A percentile compares a stretch with the other conserved stretches of the same genome.
These are phyloP conservation scores for Aspergillus nidulans DNA, from an alignment of 495 filamentous ascomycete species.

Conservation along the genomic window DNA sequence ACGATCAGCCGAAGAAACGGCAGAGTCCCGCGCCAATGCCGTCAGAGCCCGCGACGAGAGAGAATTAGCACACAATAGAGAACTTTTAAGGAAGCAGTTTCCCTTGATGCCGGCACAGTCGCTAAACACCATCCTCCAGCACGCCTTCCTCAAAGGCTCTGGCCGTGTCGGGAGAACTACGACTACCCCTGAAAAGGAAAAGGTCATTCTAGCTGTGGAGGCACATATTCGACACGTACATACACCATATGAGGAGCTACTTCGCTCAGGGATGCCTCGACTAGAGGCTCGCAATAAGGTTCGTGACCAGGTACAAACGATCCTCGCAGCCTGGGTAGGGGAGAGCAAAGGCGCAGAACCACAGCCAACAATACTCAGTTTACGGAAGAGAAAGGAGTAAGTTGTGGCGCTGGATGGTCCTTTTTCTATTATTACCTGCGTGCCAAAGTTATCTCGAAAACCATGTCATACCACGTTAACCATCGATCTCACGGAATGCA, in stretches of 20 bases:
- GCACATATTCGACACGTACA: conserved; percentile 49
- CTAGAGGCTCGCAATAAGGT: conserved; percentile 25
- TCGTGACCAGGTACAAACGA: conserved; percentile 22
- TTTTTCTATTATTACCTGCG: not conserved
- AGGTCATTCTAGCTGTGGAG: conserved; percentile 42
- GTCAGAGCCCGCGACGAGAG: conserved; percentile 35
- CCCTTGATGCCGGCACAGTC: conserved; percentile 39
- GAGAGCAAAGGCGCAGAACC: not conserved
- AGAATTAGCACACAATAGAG: conserved; percentile 26
- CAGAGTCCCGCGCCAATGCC: conserved; percentile 35
- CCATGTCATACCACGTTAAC: not conserved
- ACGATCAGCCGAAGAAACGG: conserved; percentile 29
- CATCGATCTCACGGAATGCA: not conserved
- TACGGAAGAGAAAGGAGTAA: conserved; percentile 12
- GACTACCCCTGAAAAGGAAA: conserved; percentile 30
- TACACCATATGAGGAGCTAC: conserved; percentile 43
- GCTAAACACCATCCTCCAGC: conserved; percentile 34
- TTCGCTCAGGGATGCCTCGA: conserved; percentile 25
- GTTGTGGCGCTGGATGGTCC: not conserved
- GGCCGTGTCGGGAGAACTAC: conserved; percentile 45
- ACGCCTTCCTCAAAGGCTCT: conserved; percentile 47
- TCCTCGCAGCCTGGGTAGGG: conserved; percentile 33
- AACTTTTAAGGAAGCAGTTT: conserved; percentile 33
- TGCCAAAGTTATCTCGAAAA: not conserved
- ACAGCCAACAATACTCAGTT: conserved; percentile 2